Conservation (phyloP, 176 grass and related monocot genomes). For the Musa schizocarpa region DNA sequence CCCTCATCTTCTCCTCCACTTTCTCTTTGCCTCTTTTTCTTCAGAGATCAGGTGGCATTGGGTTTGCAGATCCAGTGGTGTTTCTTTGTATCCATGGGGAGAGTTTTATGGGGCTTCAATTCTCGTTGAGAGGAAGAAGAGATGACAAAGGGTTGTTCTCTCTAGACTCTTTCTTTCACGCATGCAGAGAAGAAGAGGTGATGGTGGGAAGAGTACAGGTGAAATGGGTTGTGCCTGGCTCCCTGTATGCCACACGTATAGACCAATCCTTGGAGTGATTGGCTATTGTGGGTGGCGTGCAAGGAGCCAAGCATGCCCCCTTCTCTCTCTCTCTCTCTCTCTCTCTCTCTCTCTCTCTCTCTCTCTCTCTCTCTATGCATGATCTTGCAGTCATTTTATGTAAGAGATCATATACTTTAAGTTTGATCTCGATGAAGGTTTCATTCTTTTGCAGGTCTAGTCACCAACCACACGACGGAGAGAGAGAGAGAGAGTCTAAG, state of each 20-base stretch:
- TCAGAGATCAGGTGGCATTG: background rate
- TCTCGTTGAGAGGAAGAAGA: background rate
- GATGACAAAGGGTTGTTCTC: background rate
- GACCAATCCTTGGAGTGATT: conserved; percentile 9
- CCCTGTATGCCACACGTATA: conserved; percentile 21
- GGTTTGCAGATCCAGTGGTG: background rate
- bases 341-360: background rate
- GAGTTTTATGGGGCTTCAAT: background rate
- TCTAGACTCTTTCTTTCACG: background rate
- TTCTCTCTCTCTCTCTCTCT: background rate
- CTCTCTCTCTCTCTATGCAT: background rate
- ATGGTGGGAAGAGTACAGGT: background rate
- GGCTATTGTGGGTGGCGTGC: conserved; percentile 17
- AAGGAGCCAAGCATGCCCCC: conserved; percentile 83
- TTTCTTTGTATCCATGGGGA: background rate
- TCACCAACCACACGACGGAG: too few relatives aligned
- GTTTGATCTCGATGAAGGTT: too few relatives aligned
- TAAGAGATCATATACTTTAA: too few relatives aligned
- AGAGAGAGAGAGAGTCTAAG: too few relatives aligned
- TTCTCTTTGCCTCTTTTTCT: background rate
- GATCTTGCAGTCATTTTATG: background rate
- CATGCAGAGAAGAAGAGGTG: background rate
- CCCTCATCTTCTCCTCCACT: background rate
- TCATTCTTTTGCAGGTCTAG: too few relatives aligned
- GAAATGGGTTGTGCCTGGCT: conserved; percentile 12